A percentile compares a stretch with the other conserved stretches of the same genome.
Conservation (phyloP, 805 yeast species). For the Hanseniaspora osmophila region DNA sequence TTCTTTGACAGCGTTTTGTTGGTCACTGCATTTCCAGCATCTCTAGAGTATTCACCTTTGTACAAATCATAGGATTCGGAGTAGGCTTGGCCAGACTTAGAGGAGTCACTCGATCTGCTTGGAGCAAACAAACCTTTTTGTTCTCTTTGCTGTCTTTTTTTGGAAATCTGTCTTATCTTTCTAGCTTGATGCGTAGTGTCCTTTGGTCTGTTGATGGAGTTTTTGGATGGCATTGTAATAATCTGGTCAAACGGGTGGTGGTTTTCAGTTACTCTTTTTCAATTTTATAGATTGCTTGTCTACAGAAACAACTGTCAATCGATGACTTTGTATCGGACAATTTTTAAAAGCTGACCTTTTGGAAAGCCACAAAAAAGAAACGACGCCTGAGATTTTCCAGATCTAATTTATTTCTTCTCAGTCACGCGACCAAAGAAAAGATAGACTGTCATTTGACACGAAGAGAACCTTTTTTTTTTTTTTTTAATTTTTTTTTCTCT, state of each 20-base stretch:
- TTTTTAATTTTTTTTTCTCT: no score
- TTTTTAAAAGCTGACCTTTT: no score
- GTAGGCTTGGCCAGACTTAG: conserved; percentile 28
- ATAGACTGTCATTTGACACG: no score
- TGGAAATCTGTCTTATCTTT: conserved; percentile 36
- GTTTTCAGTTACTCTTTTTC: no score
- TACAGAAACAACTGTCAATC: no score
- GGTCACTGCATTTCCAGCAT: conserved; percentile 23
- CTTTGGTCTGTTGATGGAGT: conserved; percentile 71
- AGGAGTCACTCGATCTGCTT: conserved; percentile 32
- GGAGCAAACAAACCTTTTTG: conserved; percentile 28
- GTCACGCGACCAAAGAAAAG: no score
- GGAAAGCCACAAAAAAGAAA: no score
- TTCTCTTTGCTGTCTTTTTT: conserved; percentile 41
- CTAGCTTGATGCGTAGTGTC: conserved; percentile 36
- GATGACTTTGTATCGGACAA: no score
- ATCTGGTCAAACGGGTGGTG: neutral
- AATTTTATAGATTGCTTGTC: no score
- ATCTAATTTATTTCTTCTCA: no score
- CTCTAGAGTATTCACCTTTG: conserved; percentile 16
- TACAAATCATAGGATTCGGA: conserved; percentile 31
- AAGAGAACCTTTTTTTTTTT: no score
- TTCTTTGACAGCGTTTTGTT: conserved; percentile 60
- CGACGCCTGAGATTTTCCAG: no score
- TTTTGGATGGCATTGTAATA: conserved; percentile 58